Evolutionary conservation across 2,329 filamentous ascomycete genomes (phyloP), one percentile per base, ranked within the genome.

Genomic region (Sarocladiaceae sp.): DNA sequence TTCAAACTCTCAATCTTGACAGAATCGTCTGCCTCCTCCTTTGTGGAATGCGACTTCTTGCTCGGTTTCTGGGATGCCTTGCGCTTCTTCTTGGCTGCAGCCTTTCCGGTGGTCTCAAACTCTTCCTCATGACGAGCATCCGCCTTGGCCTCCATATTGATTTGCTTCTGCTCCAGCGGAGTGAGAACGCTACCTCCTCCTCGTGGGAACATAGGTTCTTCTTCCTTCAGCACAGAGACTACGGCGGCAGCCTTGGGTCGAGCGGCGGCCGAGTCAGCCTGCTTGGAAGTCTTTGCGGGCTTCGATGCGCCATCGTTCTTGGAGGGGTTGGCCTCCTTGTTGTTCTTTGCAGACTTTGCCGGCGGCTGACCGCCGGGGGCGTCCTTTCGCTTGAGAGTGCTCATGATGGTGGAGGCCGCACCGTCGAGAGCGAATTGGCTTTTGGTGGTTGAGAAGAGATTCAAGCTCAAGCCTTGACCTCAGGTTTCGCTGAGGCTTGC

Each of bases 161-260:
- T 97, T 65, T 97, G 88, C 68, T 95, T 96, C 61, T 94, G 86
- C 63, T 98, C 93, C 43, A 98, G 72, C 16, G 93, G 90, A 2
- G 93, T 96, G 60, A 98, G 70, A 43, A 95, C 75, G 59, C 88
- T 94, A 44, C 82, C 91, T 33, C 93, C 94, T 45, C 93, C 93
- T 73, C 93, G 81, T 53, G 93, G 91, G 57, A 98, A 98, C 34
- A 91, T 74, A 26, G 83, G 82, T 60, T 96, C 93, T 53, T 97
- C 93, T 52, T 93, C 84, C 61, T 75, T 80, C 42, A 78, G 59
- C 10, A 69, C 58, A 29, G 73, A 72, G 45, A 76, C 59, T 23
- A 68, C 52, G 12, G 64, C 58, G 6, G 54, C 56, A 43, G 58
- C 47, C 54, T 61, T 58, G 46, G 58, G 42, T 55, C 53, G 42